phyloP scores from a whole-genome alignment of 371 early-diverging fungal genomes.

The Gilbertella persicaria region DNA sequence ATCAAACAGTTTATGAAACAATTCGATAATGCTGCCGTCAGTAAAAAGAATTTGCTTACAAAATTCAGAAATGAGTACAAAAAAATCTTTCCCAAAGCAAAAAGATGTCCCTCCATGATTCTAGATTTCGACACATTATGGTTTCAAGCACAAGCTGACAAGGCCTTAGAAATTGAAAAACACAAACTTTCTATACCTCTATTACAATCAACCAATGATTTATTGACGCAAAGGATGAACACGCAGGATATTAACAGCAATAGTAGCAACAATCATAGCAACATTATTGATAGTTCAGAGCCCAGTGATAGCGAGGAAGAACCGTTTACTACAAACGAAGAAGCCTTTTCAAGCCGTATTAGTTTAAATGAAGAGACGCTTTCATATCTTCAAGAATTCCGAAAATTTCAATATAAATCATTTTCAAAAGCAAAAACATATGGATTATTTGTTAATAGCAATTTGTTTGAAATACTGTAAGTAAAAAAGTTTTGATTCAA shows the following conservation, averaged over 20 bases:
- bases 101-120: constrained; percentile 6
- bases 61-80: constrained; percentile 8
- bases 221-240: constrained; percentile 7
- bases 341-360: background rate
- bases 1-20: constrained; percentile 7
- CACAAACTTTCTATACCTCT: constrained; percentile 5
- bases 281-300: constrained; percentile 2
- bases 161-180: constrained; percentile 4
- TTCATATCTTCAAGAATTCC: constrained; percentile 5
- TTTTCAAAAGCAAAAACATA: constrained; percentile 9
- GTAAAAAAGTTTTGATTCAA: constrained; percentile 10
- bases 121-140: constrained; percentile 1
- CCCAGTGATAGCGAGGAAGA: constrained; percentile 3
- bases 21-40: constrained; percentile 3
- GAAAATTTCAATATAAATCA: constrained; percentile 7
- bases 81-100: constrained; percentile 1
- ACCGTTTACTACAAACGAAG: background rate
- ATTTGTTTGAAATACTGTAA: constrained; percentile 11
- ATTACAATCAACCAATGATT: constrained; percentile 3
- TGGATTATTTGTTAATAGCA: constrained; percentile 9
- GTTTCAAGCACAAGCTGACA: background rate
- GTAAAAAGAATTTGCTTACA: constrained; percentile 6
- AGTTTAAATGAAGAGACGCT: constrained; percentile 10
- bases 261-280: background rate
- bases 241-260: constrained; percentile 1